Evolutionary conservation across 2,329 filamentous ascomycete species (phyloP).

Genomic region (Ophiobolus disseminans): DNA sequence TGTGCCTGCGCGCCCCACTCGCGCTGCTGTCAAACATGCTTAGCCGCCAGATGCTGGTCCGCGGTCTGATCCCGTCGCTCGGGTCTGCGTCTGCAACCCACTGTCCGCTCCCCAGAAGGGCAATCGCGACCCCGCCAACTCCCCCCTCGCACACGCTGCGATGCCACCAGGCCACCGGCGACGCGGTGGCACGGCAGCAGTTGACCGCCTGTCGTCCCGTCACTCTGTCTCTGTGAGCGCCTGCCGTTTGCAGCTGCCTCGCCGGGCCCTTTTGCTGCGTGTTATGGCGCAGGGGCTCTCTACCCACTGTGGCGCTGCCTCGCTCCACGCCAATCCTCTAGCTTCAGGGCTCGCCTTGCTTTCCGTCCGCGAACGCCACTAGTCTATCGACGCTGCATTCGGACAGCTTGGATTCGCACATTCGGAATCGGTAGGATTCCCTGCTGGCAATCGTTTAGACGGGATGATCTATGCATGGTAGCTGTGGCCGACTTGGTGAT

Average conservation of each 20-base stretch:
- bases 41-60: constrained; percentile 26
- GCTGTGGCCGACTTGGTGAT: too few relatives aligned
- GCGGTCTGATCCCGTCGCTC: constrained; percentile 31
- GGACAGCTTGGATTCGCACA: too few relatives aligned
- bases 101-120: constrained; percentile 21
- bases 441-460: constrained; percentile 1
- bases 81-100: constrained; percentile 25
- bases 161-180: constrained; percentile 29
- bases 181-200: constrained; percentile 35
- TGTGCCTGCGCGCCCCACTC: constrained; percentile 22
- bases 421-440: neutral
- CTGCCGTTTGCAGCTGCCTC: constrained; percentile 25
- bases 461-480: constrained; percentile 17
- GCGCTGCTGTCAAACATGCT: constrained; percentile 29
- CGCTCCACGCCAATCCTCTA: constrained; percentile 12
- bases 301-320: constrained; percentile 39
- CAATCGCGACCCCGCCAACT: constrained; percentile 16
- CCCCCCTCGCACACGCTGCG: constrained; percentile 28
- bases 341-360: constrained; percentile 17
- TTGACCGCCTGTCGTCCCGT: constrained; percentile 44
- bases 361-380: constrained; percentile 1
- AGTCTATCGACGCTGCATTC: neutral
- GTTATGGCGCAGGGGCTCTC: constrained; percentile 38
- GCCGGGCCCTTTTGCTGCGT: constrained; percentile 28
- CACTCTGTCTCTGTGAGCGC: constrained; percentile 23